phyloP scores from a whole-genome alignment of 139 green algal genomes.

The Ostreobium quekettii region DNA sequence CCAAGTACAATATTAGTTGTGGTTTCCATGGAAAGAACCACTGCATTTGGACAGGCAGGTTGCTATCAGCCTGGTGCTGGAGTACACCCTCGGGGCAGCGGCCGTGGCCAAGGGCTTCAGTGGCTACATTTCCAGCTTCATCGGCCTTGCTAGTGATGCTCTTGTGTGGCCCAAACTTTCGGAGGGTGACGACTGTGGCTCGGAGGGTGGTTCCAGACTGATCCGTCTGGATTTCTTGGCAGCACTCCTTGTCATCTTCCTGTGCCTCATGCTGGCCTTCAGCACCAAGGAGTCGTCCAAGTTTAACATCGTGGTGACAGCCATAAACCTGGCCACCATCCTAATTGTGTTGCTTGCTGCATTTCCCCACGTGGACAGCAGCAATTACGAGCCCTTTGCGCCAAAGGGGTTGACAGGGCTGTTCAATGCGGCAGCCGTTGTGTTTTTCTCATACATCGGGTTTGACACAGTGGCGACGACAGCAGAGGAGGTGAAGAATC shows the following conservation, averaged over 20 bases:
- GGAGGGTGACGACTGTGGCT: too few relatives aligned
- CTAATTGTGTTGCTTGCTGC: slow-evolving; percentile 43
- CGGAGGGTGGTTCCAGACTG: too few relatives aligned
- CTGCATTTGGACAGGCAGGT: too few relatives aligned
- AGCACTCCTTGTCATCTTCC: slow-evolving; percentile 24
- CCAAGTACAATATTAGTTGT: too few relatives aligned
- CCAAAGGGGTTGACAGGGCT: slow-evolving; percentile 13
- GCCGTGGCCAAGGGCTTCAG: slow-evolving; percentile 78
- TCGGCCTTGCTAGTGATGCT: slow-evolving; percentile 22
- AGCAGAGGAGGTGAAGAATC: slow-evolving; percentile 58
- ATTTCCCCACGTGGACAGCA: slow-evolving; percentile 16
- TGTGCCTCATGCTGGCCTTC: slow-evolving; percentile 46
- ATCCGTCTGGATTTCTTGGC: slow-evolving; percentile 39
- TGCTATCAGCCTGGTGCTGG: slow-evolving; percentile 53
- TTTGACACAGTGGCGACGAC: slow-evolving; percentile 50
- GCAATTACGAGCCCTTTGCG: slow-evolving; percentile 5
- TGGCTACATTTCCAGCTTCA: slow-evolving; percentile 63
- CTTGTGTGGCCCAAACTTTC: too few relatives aligned
- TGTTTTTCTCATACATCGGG: slow-evolving; percentile 28
- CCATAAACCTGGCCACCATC: slow-evolving; percentile 46
- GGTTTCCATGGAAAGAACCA: too few relatives aligned
- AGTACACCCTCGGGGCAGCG: slow-evolving; percentile 71
- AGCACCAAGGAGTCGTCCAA: slow-evolving; percentile 49
- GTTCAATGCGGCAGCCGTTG: slow-evolving; percentile 21
- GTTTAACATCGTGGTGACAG: slow-evolving; percentile 61